Evolutionary conservation across 768 basidiomycete genomes (phyloP).

Genomic region (Clitopilus hobsonii): DNA sequence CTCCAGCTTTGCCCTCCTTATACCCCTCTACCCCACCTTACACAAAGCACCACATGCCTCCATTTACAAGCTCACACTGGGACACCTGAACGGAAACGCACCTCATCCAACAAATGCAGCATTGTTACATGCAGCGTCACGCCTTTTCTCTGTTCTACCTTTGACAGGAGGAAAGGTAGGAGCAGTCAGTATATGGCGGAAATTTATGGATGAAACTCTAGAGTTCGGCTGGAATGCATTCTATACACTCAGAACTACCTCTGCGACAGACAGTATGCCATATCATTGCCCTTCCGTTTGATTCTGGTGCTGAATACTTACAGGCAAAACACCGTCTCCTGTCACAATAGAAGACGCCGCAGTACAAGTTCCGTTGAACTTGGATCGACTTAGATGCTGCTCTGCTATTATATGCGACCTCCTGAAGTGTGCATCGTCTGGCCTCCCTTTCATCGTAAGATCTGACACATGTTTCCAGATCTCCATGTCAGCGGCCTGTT

Average conservation of each 20-base stretch:
- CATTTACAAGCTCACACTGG: conserved; percentile 50
- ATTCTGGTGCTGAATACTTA: not conserved
- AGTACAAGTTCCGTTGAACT: conserved; percentile 40
- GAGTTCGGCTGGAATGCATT: conserved; percentile 64
- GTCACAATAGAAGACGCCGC: not conserved
- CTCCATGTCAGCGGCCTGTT: conserved; percentile 56
- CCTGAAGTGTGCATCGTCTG: conserved; percentile 37
- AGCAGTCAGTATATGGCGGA: conserved; percentile 67
- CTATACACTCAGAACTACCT: conserved; percentile 54
- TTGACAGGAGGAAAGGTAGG: conserved; percentile 78
- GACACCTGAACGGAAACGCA: conserved; percentile 51
- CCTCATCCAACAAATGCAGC: conserved; percentile 32
- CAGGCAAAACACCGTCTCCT: not conserved
- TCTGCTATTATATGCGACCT: conserved; percentile 48
- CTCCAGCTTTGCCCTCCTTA: conserved; percentile 48
- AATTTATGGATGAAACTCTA: conserved; percentile 66
- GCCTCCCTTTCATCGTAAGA: not conserved
- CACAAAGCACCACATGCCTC: conserved; percentile 51
- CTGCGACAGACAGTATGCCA: conserved; percentile 37
- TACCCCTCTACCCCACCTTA: conserved; percentile 64
- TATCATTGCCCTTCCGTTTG: not conserved
- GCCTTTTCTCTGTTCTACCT: conserved; percentile 60
- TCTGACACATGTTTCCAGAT: conserved; percentile 30
- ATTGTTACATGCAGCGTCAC: conserved; percentile 44
- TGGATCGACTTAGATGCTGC: conserved; percentile 58